Evolutionary conservation across 164 flowering plant species (phyloP), one percentile per base, ranked within the genome.

Genomic region (Nymphaea colorata): DNA sequence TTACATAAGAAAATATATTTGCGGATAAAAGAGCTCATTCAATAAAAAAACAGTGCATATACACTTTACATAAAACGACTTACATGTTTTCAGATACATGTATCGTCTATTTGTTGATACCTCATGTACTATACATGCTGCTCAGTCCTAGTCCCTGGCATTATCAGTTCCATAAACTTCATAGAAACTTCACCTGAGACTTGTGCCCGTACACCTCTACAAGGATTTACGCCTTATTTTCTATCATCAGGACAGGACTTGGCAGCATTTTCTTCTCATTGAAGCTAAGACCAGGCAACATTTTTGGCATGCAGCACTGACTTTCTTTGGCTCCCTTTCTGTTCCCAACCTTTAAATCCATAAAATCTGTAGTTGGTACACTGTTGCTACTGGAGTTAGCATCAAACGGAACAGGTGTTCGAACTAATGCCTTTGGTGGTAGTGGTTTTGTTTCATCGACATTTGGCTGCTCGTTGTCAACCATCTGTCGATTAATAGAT

Each of bases 301-400:
- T 70, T 71, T 85, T 75, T 0, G 96, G 95, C 55, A 93, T 79
- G 73, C 98, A 93, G 70, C 95, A 82, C 36, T 80, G 86, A n/a
- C 66, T 61, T 5, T 79, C 65, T 71, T 72, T 83, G 6, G 66
- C 0, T 3, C 80, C 67, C 73, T 78, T 83, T 63, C 80, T 84
- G 70, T 67, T 80, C 67, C 61, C 76, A 3, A 61, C 45, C 14
- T 72, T 61, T 44, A 57, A 5, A 66, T 71, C 71, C 59, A 70
- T 84, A 51, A 8, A 10, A 65, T 70, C 78, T 7, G 86, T 81
- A 44, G 87, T 79, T 75, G 76, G 76, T 72, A 82, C 85, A 55
- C 81, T 80, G 44, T 79, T 76, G 10, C 72, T 71, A 4, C 66
- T 67, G 68, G 82, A 82, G 70, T 64, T 79, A 3, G 69, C 61